phyloP scores from a whole-genome alignment of 352 stramenopile genomes.

The Phytophthora podocarpi region DNA sequence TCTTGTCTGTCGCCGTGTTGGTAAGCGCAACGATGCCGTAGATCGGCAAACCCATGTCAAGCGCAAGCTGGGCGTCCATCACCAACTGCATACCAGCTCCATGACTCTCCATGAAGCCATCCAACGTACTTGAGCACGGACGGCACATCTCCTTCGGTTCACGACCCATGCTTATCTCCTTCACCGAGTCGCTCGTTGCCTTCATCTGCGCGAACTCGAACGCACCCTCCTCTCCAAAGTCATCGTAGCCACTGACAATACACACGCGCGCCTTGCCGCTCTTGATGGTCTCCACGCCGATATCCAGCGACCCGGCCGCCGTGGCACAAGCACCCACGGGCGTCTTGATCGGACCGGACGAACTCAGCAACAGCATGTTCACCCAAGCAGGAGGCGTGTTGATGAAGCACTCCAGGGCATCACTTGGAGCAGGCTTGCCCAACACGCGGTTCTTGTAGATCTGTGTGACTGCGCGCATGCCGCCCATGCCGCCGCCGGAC shows the following conservation, averaged over 20 bases:
- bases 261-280: constrained; percentile 86
- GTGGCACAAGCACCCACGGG: constrained; percentile 87
- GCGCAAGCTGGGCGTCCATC: constrained; percentile 86
- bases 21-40: constrained; percentile 84
- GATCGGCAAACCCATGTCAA: constrained; percentile 89
- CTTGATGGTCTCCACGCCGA: constrained; percentile 89
- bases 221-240: constrained; percentile 86
- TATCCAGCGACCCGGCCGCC: constrained; percentile 86
- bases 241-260: constrained; percentile 86
- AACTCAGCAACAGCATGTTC: constrained; percentile 90
- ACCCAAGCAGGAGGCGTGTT: constrained; percentile 90
- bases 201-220: constrained; percentile 93
- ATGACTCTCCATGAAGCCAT: constrained; percentile 90
- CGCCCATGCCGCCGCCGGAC: constrained; percentile 83
- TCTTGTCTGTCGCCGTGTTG: constrained; percentile 91
- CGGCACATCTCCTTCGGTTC: constrained; percentile 86
- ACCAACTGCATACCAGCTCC: constrained; percentile 88
- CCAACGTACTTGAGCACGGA: constrained; percentile 76
- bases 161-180: constrained; percentile 79
- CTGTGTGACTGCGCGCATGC: constrained; percentile 75
- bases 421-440: constrained; percentile 74
- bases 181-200: constrained; percentile 84
- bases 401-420: constrained; percentile 88
- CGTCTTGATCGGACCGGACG: constrained; percentile 89
- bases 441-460: constrained; percentile 79